Conservation (phyloP, 805 yeast species). For the Hanseniaspora meyeri region DNA sequence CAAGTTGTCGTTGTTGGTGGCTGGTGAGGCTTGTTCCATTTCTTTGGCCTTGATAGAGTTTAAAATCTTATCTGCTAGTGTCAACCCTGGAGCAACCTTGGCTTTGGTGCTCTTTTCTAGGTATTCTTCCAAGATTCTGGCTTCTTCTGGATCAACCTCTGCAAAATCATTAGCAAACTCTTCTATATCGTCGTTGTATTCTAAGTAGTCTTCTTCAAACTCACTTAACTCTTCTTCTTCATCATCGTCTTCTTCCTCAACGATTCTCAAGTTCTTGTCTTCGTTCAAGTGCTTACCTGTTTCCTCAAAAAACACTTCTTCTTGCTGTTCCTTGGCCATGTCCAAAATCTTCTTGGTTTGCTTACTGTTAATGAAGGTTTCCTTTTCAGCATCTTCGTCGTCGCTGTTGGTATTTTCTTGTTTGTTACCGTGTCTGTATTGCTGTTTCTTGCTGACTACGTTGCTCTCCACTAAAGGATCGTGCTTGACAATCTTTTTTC, state of each 20-base stretch:
- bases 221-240: slow-evolving; percentile 26
- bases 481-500: slow-evolving; percentile 52
- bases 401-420: slow-evolving; percentile 29
- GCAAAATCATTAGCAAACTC: slow-evolving; percentile 44
- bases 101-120: slow-evolving; percentile 36
- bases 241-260: slow-evolving; percentile 8
- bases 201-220: slow-evolving; percentile 30
- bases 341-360: slow-evolving; percentile 75
- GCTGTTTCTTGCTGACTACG: slow-evolving; percentile 12
- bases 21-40: slow-evolving; percentile 20
- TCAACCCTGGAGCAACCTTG: slow-evolving; percentile 35
- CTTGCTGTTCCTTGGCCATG: slow-evolving; percentile 86
- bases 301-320: slow-evolving; percentile 69
- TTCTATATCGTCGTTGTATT: slow-evolving; percentile 38
- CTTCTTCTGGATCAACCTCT: slow-evolving; percentile 66
- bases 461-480: slow-evolving; percentile 50
- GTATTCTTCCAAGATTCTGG: slow-evolving; percentile 70
- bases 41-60: slow-evolving; percentile 76
- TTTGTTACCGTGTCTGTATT: slow-evolving; percentile 16
- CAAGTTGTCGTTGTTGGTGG: slow-evolving; percentile 20
- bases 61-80: slow-evolving; percentile 86
- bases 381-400: slow-evolving; percentile 39
- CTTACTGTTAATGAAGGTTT: slow-evolving; percentile 63
- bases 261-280: background rate
- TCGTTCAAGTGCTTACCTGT: slow-evolving; percentile 22